Percentiles rank a stretch among this genome's conserved stretches.
Conservation (phyloP, 768 basidiomycete genomes). For the Tylopilus intermedius region DNA sequence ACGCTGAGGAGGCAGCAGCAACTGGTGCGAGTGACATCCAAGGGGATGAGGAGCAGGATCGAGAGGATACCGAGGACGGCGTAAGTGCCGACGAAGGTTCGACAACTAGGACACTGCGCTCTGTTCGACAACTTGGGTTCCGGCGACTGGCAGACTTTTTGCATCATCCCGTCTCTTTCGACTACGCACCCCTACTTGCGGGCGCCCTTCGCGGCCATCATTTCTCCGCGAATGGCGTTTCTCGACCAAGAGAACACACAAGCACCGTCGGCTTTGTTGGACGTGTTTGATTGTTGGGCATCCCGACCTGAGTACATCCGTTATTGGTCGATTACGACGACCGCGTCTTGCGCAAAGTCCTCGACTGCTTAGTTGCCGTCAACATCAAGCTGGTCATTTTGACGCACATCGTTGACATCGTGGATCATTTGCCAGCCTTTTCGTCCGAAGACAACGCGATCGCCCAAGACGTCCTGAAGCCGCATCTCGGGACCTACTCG, state of each 20-base stretch:
- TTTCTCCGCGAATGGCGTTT: constrained; percentile 73
- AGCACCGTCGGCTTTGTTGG: constrained; percentile 82
- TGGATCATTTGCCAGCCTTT: constrained; percentile 61
- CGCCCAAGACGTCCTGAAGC: constrained; percentile 54
- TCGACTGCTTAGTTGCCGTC: constrained; percentile 72
- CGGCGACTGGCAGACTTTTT: constrained; percentile 89
- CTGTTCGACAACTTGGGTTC: constrained; percentile 76
- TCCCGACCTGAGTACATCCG: constrained; percentile 47
- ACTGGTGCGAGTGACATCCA: constrained; percentile 21
- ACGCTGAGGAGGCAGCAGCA: constrained; percentile 18
- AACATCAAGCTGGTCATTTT: constrained; percentile 87
- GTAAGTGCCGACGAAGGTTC: constrained; percentile 28
- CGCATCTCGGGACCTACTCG: constrained; percentile 68
- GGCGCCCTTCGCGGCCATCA: constrained; percentile 61
- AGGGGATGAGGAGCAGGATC: constrained; percentile 33
- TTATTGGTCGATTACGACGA: constrained; percentile 68
- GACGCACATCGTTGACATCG: constrained; percentile 76
- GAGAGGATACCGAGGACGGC: constrained; percentile 35
- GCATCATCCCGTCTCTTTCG: constrained; percentile 63
- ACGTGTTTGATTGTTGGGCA: constrained; percentile 80
- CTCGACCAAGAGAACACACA: constrained; percentile 87
- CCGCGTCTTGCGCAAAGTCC: constrained; percentile 68
- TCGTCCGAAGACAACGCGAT: constrained; percentile 48
- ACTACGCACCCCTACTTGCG: constrained; percentile 70
- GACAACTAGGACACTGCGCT: constrained; percentile 44